Evolutionary conservation across 164 flowering plant genomes (phyloP), one percentile per base, ranked within the genome.

Genomic region (Dillenia turbinata): DNA sequence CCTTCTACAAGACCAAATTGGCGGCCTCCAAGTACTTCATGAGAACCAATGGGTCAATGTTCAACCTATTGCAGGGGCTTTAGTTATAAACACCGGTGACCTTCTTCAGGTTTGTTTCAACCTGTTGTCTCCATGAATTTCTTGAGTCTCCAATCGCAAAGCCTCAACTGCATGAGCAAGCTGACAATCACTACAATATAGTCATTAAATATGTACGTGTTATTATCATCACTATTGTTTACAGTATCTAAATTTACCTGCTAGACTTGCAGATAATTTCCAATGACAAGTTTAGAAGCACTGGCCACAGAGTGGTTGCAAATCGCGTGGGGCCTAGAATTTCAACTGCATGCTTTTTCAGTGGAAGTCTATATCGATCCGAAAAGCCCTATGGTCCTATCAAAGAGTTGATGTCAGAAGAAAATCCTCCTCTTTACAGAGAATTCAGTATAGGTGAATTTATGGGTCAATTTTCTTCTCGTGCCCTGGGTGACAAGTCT

Each of bases 1-100:
- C 19, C 72, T 74, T 17, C 48, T 63, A 8, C 56, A 59, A 59
- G 63, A 60, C 24, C 54, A 33, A 2, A 49, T 48, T 6, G 56
- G 55, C 13, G 58, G 66, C 22, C 44, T 63, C 8, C 59, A 54
- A 49, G 61, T 55, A 8, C 49, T 68, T 15, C 69, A 52, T 45
- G 19, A 66, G 43, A 26, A 66, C 26, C 56, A 66, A 46, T 66
- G 64, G 69, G 57, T 66, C 15, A 22, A 59, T 59, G 69, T 59
- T 8, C 8, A 11, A 9, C 63, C 69, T 8, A 45, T 22, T 4
- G 52, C 57, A 14, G 52, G 63, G 16, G 52, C 52, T n/a, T 24
- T 66, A 5, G 26, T 54, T 7, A 47, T 57, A 8, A 50, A 43
- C 9, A 47, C 56, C 56, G 55, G 55, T 14, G 55, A 52, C 22